phyloP scores from a whole-genome alignment of 345 rosid genomes.

The Citrus medica region DNA sequence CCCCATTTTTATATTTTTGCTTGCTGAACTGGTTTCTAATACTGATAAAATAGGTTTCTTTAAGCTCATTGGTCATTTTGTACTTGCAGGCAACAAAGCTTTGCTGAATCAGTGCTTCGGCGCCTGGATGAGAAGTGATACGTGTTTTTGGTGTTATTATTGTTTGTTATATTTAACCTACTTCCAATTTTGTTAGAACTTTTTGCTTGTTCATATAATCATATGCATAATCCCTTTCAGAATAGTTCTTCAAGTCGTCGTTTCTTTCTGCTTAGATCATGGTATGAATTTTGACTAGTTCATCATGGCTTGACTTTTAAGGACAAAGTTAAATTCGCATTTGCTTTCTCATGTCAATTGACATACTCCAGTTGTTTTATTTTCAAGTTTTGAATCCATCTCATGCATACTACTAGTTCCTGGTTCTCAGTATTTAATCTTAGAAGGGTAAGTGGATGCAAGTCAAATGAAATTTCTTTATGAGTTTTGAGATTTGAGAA shows the following conservation, averaged over 20 bases:
- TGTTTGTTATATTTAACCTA: constrained; percentile 11
- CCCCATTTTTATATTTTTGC: not conserved
- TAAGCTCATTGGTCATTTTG: constrained; percentile 6
- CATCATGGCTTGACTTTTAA: not conserved
- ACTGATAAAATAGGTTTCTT: not conserved
- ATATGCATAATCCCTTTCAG: not conserved
- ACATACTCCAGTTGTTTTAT: no score
- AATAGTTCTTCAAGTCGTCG: not conserved
- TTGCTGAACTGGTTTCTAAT: constrained; percentile 7
- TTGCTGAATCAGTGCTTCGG: constrained; percentile 77
- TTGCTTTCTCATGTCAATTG: no score
- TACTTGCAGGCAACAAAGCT: constrained; percentile 80
- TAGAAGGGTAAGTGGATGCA: not conserved
- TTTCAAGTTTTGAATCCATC: no score
- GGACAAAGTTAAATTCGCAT: not conserved
- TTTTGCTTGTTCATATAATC: not conserved
- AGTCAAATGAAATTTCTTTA: not conserved
- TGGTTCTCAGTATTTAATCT: not conserved
- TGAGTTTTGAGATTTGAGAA: no score
- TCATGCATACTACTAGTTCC: not conserved
- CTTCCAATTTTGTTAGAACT: constrained; percentile 6
- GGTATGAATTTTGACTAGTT: no score
- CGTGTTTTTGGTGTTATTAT: not conserved
- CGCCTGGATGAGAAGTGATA: constrained; percentile 72
- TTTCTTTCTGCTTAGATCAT: no score